These are phyloP conservation scores for Epichloe glyceriae DNA, from an alignment of 2,329 filamentous ascomycete species.

Conservation along the genomic window DNA sequence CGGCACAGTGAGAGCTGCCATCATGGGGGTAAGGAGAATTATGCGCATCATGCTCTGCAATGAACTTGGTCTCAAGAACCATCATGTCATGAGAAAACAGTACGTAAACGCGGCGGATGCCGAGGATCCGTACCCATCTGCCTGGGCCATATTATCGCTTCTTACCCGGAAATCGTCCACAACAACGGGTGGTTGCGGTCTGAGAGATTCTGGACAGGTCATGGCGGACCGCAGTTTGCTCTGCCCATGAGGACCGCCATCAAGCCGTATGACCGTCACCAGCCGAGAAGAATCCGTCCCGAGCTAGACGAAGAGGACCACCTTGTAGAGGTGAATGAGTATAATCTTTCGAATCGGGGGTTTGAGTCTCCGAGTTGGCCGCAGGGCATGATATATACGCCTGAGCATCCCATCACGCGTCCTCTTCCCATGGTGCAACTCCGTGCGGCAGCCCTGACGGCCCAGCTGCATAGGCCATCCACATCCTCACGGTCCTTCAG, in stretches of 20 bases:
- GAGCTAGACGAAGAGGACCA: background rate
- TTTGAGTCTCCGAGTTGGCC: background rate
- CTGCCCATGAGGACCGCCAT: conserved; percentile 9
- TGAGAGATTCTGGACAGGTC: conserved; percentile 5
- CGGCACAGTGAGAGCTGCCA: background rate
- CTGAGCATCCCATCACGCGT: conserved; percentile 2
- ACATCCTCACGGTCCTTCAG: background rate
- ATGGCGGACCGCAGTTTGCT: conserved; percentile 8
- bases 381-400: background rate
- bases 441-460: background rate
- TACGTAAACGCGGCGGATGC: background rate
- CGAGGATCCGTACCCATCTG: background rate
- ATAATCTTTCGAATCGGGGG: background rate
- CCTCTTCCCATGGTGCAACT: conserved; percentile 1
- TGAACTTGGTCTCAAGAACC: conserved; percentile 7
- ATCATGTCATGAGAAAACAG: conserved; percentile 4
- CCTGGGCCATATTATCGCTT: background rate
- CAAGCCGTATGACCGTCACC: conserved; percentile 1
- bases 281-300: background rate
- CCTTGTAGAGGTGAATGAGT: background rate
- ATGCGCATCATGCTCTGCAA: conserved; percentile 8
- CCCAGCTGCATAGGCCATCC: background rate
- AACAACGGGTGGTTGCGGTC: background rate
- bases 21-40: conserved; percentile 6
- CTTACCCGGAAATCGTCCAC: background rate